A percentile compares a stretch with the other conserved stretches of the same genome.
phyloP scores from a whole-genome alignment of 2,329 filamentous ascomycete species.

The Beauveria asiatica region DNA sequence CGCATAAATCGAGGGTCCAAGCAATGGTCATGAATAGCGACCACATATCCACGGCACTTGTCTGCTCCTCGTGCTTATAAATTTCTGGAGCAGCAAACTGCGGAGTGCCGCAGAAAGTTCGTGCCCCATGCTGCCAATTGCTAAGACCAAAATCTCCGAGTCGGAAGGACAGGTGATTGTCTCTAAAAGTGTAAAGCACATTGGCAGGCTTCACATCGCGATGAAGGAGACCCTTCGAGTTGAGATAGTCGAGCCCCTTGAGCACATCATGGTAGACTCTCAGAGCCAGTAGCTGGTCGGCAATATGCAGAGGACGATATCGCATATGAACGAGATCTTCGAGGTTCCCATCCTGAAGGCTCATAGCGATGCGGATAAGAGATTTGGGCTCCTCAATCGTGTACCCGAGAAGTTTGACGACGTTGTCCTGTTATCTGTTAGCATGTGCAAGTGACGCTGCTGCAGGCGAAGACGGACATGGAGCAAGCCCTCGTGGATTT shows the following conservation, averaged over 20 bases:
- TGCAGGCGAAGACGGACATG: too few relatives aligned
- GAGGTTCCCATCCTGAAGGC: too few relatives aligned
- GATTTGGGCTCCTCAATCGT: too few relatives aligned
- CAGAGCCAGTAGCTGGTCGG: background rate
- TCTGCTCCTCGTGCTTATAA: background rate
- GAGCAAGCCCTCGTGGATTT: too few relatives aligned
- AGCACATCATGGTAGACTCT: background rate
- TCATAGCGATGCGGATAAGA: too few relatives aligned
- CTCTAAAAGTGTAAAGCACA: background rate
- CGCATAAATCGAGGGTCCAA: background rate
- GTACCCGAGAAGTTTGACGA: too few relatives aligned
- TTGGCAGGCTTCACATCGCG: background rate
- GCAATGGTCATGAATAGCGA: background rate
- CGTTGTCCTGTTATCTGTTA: too few relatives aligned
- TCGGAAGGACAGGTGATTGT: background rate
- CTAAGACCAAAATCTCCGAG: background rate
- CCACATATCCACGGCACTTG: background rate
- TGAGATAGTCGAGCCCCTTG: background rate
- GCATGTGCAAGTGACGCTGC: too few relatives aligned
- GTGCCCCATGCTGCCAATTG: background rate
- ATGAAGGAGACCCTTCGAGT: background rate
- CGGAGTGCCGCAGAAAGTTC: background rate
- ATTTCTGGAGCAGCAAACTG: background rate
- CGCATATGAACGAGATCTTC: too few relatives aligned
- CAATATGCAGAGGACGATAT: too few relatives aligned